Conservation (phyloP, 305 asterid species). For the Fraxinus velutina region DNA sequence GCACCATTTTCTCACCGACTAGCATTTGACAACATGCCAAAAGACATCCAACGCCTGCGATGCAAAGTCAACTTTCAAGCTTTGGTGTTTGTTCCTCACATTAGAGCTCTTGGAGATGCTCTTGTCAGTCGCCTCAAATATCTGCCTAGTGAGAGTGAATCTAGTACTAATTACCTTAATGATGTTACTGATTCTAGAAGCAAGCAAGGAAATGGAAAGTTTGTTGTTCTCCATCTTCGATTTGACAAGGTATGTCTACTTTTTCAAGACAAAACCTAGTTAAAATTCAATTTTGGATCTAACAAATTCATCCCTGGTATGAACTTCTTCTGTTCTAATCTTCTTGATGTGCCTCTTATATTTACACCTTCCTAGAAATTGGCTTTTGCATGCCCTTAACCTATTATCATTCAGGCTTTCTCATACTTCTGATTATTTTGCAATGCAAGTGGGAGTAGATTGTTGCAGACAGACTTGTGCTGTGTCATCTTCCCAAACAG, state of each 20-base stretch:
- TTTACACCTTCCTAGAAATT: background rate
- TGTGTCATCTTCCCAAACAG: background rate
- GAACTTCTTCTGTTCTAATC: background rate
- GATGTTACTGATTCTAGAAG: conserved; percentile 34
- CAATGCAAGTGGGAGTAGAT: background rate
- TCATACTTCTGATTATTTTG: background rate
- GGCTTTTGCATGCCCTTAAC: background rate
- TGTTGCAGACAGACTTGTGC: background rate
- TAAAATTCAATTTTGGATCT: background rate
- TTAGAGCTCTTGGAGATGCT: conserved; percentile 82
- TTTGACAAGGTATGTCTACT: conserved; percentile 72
- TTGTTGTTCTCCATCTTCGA: conserved; percentile 90
- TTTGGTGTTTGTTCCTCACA: conserved; percentile 79
- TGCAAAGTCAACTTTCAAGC: conserved; percentile 98
- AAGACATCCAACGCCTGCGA: conserved; percentile 80
- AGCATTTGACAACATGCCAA: conserved; percentile 89
- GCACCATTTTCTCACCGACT: conserved; percentile 96
- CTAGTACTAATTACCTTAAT: conserved; percentile 40
- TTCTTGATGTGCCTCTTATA: background rate
- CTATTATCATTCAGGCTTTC: background rate
- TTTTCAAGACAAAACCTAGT: background rate
- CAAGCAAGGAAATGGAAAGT: conserved; percentile 58
- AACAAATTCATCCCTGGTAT: background rate
- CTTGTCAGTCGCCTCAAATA: conserved; percentile 73
- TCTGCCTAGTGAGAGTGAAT: conserved; percentile 42